Conservation (phyloP, 306 rosid species). For the Cajanus cajan region DNA sequence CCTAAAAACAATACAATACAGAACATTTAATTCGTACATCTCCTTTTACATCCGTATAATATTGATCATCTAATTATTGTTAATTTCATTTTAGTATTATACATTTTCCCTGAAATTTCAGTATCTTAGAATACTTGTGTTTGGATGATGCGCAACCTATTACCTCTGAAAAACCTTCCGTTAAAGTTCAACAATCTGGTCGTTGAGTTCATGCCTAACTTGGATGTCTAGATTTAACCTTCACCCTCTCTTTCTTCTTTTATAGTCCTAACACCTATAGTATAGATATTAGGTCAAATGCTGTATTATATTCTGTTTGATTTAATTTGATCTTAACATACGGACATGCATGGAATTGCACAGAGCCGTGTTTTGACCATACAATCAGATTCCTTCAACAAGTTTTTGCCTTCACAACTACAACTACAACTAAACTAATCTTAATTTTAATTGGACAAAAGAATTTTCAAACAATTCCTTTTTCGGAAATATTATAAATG, state of each 20-base stretch:
- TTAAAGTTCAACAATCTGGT: constrained; percentile 14
- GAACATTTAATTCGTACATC: not conserved
- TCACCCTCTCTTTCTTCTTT: constrained; percentile 1
- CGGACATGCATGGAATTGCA: constrained; percentile 5
- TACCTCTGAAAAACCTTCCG: not conserved
- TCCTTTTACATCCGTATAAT: not conserved
- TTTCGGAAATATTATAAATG: not conserved
- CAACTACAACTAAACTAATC: not conserved
- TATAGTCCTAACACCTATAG: not conserved
- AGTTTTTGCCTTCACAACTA: not conserved
- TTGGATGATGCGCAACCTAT: not conserved
- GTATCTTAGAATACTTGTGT: not conserved
- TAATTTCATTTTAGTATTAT: not conserved
- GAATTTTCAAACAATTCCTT: constrained; percentile 6
- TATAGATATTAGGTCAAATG: constrained; percentile 34
- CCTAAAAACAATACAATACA: not conserved
- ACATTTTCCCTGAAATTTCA: not conserved
- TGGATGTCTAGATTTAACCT: constrained; percentile 17
- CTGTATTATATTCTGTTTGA: constrained; percentile 14
- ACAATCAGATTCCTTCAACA: not conserved
- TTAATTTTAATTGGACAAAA: not conserved
- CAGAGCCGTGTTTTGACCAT: constrained; percentile 42
- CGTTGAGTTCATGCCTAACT: constrained; percentile 31
- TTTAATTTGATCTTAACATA: not conserved
- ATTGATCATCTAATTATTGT: not conserved